Base-by-base conservation (phyloP, 2,329 filamentous ascomycete species). In the Delphinella strobiligena region DNA sequence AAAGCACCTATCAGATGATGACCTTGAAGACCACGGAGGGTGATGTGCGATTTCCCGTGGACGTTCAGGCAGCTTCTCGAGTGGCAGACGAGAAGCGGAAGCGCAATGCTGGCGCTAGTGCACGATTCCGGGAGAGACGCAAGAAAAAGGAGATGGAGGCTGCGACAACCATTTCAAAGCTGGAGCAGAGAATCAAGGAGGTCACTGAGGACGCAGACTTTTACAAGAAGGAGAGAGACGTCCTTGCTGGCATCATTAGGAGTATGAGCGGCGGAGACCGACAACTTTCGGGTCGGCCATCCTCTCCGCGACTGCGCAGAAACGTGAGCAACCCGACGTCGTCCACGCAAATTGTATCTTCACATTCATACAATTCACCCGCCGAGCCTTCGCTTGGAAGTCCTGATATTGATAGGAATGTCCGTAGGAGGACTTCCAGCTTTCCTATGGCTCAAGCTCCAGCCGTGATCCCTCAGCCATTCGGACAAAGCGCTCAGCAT, bases 41-140 rank as follows among this genome's bases (percentile, higher is more conserved):
- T 14, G 62, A 64, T 29, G 68, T 73, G 40, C 66, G 70, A 46
- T 75, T 88, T 36, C 78, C 80, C 11, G 77, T 89, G 8, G 85
- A 93, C 55, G 77, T 83, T 32, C 81, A 85, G 49, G 81, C 85
- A 51, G 86, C 81, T 10, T 93, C 86, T 10, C 80, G 79, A 49
- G 77, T 84, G 51, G 82, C 84, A 30, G 83, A 91, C 52, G 84
- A 93, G 59, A 93, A 91, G 62, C 72, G 86, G 41, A 80, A 82
- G 57, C 75, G 85, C 37, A 93, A 93, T 53, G 86, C 86, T 31
- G 82, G 82, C 35, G 86, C 86, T 4, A 93, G 85, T 41, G 84
- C 84, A 35, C 73, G 86, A 43, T 91, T 93, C 48, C 74, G 86
- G 40, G 76, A 79, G 53, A 74, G 87, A 44, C 78, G 86, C 54